These are phyloP conservation scores for Aspergillus intermedius DNA, from an alignment of 2,329 filamentous ascomycete genomes.

Conservation along the genomic window DNA sequence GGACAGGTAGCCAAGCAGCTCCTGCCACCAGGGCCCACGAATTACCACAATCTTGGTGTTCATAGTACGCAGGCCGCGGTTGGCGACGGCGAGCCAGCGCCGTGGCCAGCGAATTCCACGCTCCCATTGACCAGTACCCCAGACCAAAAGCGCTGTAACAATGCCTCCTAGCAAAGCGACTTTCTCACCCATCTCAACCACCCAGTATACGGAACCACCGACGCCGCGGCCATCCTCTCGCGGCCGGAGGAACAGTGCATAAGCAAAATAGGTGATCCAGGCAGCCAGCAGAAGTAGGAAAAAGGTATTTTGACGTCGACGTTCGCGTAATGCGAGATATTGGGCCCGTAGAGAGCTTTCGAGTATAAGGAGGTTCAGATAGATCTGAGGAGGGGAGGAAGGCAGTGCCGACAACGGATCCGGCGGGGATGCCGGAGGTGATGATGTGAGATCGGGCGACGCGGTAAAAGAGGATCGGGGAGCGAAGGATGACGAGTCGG, in stretches of 20 bases:
- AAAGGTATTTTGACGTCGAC: constrained; percentile 86
- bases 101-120: constrained; percentile 89
- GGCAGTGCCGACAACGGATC: constrained; percentile 76
- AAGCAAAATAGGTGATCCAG: constrained; percentile 81
- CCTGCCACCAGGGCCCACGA: constrained; percentile 72
- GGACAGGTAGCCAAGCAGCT: constrained; percentile 63
- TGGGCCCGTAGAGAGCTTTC: constrained; percentile 90
- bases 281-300: constrained; percentile 71
- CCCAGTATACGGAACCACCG: constrained; percentile 93
- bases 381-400: constrained; percentile 92
- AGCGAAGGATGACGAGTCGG: constrained; percentile 9
- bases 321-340: constrained; percentile 81
- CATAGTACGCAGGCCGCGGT: constrained; percentile 82
- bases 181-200: constrained; percentile 82
- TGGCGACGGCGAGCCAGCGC: constrained; percentile 82
- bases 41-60: constrained; percentile 95
- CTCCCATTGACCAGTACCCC: constrained; percentile 95
- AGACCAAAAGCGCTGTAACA: constrained; percentile 78
- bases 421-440: constrained; percentile 37
- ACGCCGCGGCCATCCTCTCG: constrained; percentile 87
- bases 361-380: constrained; percentile 94
- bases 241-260: constrained; percentile 90
- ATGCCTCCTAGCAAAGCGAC: constrained; percentile 86
- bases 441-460: constrained; percentile 28
- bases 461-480: constrained; percentile 11